Base-by-base conservation (phyloP, 768 basidiomycete species). In the Leccinum uliginosum region DNA sequence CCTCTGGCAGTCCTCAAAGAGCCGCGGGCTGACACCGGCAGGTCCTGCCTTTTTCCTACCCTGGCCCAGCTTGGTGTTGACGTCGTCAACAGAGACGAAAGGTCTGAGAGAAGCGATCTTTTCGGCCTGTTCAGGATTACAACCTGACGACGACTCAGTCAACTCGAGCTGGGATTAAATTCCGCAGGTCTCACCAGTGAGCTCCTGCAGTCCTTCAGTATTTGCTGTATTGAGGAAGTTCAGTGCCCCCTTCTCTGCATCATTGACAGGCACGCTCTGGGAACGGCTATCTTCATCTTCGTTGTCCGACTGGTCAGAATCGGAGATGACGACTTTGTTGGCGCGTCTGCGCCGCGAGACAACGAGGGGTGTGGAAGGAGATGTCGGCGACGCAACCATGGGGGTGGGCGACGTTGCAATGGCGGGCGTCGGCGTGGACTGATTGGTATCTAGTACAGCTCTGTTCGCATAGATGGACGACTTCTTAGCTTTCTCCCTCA, bases 1-100 rank as follows among this genome's bases (percentile, higher is more conserved):
- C 40, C 83, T 79, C 54, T 83, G 83, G 69, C 91, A 94, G 62
- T 95, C 93, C 66, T 96, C 93, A 68, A 98, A 92, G 71, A 98
- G 79, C 55, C 89, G 84, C 58, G 90, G 80, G 59, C 93, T 94
- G 65, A 99, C 85, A 21, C 96, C 95, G 4, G 76, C 80, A 9
- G 87, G 84, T 9, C 86, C 85, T 3, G 85, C 83, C 67, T 92
- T 94, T 76, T 91, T 95, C 76, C 86, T 91, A n/a, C 86, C 88
- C 70, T 90, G 87, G 30, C 84, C 81, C 9, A 98, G 80, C 71
- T 89, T 95, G 45, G 67, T 67, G 47, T 83, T 84, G 48, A 96
- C 75, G 56, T 94, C 90, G 27, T 87, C 85, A 34, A 87, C 78
- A 12, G 84, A 83, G n/a, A 70, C 67, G 70, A 91, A 99, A 0